Evolutionary conservation across 2,329 filamentous ascomycete genomes (phyloP), one percentile per base, ranked within the genome.

Genomic region (Colletotrichum orchidophilum): DNA sequence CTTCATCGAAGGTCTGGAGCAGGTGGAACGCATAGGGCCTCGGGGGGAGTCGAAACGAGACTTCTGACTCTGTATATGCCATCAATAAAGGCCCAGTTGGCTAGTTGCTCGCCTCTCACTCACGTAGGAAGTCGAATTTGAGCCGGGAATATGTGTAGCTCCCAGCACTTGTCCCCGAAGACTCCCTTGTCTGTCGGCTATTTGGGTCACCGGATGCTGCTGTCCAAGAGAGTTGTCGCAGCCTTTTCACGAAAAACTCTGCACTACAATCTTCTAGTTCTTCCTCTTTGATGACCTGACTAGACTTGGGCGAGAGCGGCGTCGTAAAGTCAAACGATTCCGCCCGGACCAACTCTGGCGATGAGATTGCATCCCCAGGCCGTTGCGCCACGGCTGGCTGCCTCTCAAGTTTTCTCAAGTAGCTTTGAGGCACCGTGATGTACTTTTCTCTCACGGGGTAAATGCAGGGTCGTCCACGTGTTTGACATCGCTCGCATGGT

Each of bases 81-180:
- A 46, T 46, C 8, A 46, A 18, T 18, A 4, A 46, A 46, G 18
- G 18, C 21, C 18, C 21, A n/a, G 18, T n/a, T n/a, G 39, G 18
- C 8, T 46, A 18, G n/a, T 21, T n/a, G 18, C 11, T 2, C 15
- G 15, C 6, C 26, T 8, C 1, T 11, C 12, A 66, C 73, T 64
- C 29, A 73, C 69, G 69, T 15, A 74, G 50, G n/a, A 73, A 64
- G 33, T 75, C 74, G 27, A 73, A 74, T 12, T 73, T 71, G 12
- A 74, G 62, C 11, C 66, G 60, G 12, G 66, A 71, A 52, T 75
- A 75, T 21, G 74, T 73, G 58, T 74, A 74, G 11, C 53, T 52
- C 3, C 64, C 53, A 2, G 64, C 29, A 6, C 5, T 29, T 13
- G 50, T 53, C 4, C 24, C 6, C 4, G 60, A 31, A 33, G 33